These are phyloP conservation scores for Monosporozyma siamensis DNA, from an alignment of 805 yeast genomes.

Conservation along the genomic window DNA sequence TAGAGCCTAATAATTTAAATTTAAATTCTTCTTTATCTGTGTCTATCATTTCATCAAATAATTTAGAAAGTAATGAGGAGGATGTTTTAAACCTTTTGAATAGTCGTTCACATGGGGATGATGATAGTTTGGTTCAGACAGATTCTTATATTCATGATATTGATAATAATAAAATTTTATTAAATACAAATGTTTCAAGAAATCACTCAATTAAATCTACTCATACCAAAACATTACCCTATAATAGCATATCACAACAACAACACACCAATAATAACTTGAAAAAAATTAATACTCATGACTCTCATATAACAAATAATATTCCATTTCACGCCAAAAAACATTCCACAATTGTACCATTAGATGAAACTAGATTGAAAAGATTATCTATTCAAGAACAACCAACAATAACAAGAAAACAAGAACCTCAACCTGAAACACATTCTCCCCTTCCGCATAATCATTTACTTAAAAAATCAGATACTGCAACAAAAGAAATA, in stretches of 20 bases:
- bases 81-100: neutral
- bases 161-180: conserved; percentile 3
- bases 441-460: no score
- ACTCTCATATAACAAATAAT: conserved; percentile 18
- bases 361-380: conserved; percentile 10
- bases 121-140: conserved; percentile 19
- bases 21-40: neutral
- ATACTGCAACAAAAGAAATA: conserved; percentile 37
- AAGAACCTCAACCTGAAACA: no score
- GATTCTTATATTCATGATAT: conserved; percentile 32
- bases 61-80: neutral
- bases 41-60: neutral
- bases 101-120: no score
- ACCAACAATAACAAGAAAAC: neutral
- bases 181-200: conserved; percentile 28
- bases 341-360: conserved; percentile 30
- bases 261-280: neutral
- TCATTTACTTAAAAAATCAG: conserved; percentile 29
- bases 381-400: neutral
- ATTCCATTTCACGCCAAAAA: conserved; percentile 30
- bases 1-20: neutral
- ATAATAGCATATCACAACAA: neutral
- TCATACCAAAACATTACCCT: neutral
- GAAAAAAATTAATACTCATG: conserved; percentile 16
- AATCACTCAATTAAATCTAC: neutral